phyloP scores from a whole-genome alignment of 2,329 filamentous ascomycete genomes.

The Alternaria arbusti region DNA sequence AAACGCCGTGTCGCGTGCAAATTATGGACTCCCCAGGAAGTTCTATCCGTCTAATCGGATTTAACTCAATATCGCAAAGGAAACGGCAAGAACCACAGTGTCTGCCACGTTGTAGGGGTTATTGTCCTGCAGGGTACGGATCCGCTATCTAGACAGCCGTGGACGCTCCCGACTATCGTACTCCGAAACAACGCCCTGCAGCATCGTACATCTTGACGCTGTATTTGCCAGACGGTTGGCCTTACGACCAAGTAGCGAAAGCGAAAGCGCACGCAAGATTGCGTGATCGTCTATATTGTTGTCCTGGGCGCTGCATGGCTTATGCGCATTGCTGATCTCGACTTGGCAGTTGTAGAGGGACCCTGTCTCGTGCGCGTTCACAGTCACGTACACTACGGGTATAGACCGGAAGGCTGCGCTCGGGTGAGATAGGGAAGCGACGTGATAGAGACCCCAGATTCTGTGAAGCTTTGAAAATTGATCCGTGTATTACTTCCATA shows the following conservation, averaged over 20 bases:
- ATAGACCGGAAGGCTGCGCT: neutral
- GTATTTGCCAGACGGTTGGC: neutral
- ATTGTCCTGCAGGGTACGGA: neutral
- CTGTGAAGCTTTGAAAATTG: neutral
- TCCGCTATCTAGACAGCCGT: neutral
- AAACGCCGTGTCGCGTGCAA: neutral
- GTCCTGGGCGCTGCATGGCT: neutral
- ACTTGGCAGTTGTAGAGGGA: neutral
- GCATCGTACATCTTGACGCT: neutral
- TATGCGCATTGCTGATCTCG: neutral
- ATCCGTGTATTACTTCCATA: neutral
- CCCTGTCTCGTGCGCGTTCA: neutral
- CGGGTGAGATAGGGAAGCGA: neutral
- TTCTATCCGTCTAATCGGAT: neutral
- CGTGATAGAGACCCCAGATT: neutral
- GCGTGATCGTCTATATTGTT: slow-evolving; percentile 1
- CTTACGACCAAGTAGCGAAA: neutral
- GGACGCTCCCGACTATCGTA: neutral
- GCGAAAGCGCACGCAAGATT: slow-evolving; percentile 1
- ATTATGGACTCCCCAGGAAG: neutral
- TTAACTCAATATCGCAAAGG: neutral
- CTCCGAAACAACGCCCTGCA: neutral
- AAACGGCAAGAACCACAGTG: neutral
- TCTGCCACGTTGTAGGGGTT: neutral
- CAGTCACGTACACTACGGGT: neutral